These are phyloP conservation scores for Bipolaris bicolor DNA, from an alignment of 2,329 filamentous ascomycete genomes.

Conservation along the genomic window DNA sequence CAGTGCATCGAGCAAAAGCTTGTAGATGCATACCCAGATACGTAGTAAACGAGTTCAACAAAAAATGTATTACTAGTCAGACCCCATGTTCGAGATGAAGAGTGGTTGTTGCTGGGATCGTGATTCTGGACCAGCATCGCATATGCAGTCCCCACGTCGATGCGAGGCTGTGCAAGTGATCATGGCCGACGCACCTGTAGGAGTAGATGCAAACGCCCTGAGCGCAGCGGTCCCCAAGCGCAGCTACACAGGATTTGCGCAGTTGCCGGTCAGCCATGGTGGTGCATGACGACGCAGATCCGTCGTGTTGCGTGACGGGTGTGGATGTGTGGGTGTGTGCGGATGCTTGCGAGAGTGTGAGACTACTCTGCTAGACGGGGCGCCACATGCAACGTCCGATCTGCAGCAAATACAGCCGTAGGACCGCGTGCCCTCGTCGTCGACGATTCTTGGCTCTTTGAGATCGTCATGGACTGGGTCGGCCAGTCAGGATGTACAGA, in stretches of 20 bases:
- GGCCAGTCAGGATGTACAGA: constrained; percentile 1
- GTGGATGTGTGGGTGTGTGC: neutral
- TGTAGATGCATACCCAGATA: neutral
- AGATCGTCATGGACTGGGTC: neutral
- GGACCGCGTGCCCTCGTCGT: neutral
- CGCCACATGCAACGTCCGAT: constrained; percentile 3
- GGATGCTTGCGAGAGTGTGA: too few species aligned
- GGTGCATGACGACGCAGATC: neutral
- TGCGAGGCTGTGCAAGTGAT: constrained; percentile 10
- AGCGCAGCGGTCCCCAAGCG: neutral
- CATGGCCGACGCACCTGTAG: neutral
- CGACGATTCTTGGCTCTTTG: neutral
- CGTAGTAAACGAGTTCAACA: constrained; percentile 4
- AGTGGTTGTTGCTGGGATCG: neutral
- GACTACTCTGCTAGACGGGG: neutral
- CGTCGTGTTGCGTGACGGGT: neutral
- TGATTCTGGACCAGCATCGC: constrained; percentile 3
- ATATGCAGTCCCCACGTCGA: neutral
- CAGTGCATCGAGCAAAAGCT: neutral
- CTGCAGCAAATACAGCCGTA: neutral
- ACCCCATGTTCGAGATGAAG: neutral
- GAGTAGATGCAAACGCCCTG: neutral
- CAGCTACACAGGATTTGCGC: constrained; percentile 1
- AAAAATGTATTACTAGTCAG: constrained; percentile 2
- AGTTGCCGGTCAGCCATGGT: neutral